Conservation (phyloP, 2,329 filamentous ascomycete genomes). For the Calonectria montana region DNA sequence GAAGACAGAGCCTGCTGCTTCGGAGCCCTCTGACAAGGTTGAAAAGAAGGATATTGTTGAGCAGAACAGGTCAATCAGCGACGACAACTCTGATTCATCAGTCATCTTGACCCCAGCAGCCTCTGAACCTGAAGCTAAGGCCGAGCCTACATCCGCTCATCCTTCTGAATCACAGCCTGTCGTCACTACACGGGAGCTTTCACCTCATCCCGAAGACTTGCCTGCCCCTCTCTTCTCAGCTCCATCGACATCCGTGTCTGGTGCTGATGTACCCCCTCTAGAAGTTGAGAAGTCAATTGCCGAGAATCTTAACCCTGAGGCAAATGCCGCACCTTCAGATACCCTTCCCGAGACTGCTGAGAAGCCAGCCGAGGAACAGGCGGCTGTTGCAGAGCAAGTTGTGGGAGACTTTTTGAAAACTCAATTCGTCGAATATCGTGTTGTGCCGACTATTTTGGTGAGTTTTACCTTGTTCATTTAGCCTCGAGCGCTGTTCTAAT, state of each 20-base stretch:
- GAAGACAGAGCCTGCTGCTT: slow-evolving; percentile 8
- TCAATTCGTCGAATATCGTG: slow-evolving; percentile 93
- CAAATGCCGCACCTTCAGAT: slow-evolving; percentile 17
- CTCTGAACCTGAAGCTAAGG: slow-evolving; percentile 39
- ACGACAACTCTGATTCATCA: slow-evolving; percentile 36
- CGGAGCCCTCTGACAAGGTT: not conserved
- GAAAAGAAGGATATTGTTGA: not conserved
- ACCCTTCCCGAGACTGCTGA: slow-evolving; percentile 13
- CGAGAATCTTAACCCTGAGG: slow-evolving; percentile 19
- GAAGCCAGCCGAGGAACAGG: slow-evolving; percentile 29
- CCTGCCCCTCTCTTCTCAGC: slow-evolving; percentile 70
- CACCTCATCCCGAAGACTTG: slow-evolving; percentile 73
- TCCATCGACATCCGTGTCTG: slow-evolving; percentile 43
- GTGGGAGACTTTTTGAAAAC: slow-evolving; percentile 96
- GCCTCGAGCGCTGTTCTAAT: slow-evolving; percentile 23
- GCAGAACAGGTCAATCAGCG: slow-evolving; percentile 17
- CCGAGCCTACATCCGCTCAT: slow-evolving; percentile 19
- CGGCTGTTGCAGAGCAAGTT: slow-evolving; percentile 68
- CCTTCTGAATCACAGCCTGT: slow-evolving; percentile 23
- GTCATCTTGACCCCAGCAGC: slow-evolving; percentile 34
- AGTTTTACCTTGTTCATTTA: slow-evolving; percentile 47
- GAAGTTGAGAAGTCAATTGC: slow-evolving; percentile 28
- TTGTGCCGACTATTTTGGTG: slow-evolving; percentile 95
- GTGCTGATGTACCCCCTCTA: slow-evolving; percentile 38
- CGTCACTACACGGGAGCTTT: slow-evolving; percentile 46